A percentile compares a stretch with the other conserved stretches of the same genome.
Conservation (phyloP, 1,139 yeast genomes). For the Diutina scorzettiae region DNA sequence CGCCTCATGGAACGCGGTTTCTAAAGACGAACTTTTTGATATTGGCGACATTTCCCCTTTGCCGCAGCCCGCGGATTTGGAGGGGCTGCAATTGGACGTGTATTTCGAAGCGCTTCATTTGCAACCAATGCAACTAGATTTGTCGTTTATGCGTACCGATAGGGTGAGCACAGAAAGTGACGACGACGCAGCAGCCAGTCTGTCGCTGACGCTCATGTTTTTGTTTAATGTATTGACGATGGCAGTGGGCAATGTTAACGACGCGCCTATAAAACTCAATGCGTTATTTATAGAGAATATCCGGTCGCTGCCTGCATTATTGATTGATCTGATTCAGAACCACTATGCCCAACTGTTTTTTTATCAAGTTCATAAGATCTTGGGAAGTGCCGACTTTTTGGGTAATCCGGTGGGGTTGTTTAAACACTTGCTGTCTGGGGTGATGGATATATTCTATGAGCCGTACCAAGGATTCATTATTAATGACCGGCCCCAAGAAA, state of each 20-base stretch:
- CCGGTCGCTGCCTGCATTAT: conserved; percentile 69
- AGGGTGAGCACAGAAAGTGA: conserved; percentile 42
- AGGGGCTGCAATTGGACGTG: conserved; percentile 39
- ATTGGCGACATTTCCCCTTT: conserved; percentile 25
- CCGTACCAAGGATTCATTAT: conserved; percentile 93
- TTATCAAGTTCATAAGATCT: conserved; percentile 81
- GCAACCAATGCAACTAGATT: conserved; percentile 80
- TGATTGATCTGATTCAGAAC: conserved; percentile 59
- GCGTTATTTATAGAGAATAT: conserved; percentile 83
- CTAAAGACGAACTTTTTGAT: conserved; percentile 49
- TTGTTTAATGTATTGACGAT: conserved; percentile 80
- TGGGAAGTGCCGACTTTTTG: conserved; percentile 92
- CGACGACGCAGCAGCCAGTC: conserved; percentile 30
- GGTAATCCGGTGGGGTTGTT: conserved; percentile 97
- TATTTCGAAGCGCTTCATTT: conserved; percentile 89
- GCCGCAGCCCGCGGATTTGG: neutral
- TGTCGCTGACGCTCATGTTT: conserved; percentile 60
- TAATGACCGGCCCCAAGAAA: conserved; percentile 90
- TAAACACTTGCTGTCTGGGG: conserved; percentile 88
- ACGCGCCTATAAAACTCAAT: conserved; percentile 87
- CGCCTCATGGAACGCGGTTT: conserved; percentile 49
- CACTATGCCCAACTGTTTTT: conserved; percentile 91
- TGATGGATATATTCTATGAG: conserved; percentile 90
- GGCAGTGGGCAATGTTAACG: conserved; percentile 96
- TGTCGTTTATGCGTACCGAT: conserved; percentile 90